Percentiles rank a stretch among this genome's conserved stretches.
phyloP scores from a whole-genome alignment of 2,329 filamentous ascomycete genomes.

The Phialophora verrucosa region DNA sequence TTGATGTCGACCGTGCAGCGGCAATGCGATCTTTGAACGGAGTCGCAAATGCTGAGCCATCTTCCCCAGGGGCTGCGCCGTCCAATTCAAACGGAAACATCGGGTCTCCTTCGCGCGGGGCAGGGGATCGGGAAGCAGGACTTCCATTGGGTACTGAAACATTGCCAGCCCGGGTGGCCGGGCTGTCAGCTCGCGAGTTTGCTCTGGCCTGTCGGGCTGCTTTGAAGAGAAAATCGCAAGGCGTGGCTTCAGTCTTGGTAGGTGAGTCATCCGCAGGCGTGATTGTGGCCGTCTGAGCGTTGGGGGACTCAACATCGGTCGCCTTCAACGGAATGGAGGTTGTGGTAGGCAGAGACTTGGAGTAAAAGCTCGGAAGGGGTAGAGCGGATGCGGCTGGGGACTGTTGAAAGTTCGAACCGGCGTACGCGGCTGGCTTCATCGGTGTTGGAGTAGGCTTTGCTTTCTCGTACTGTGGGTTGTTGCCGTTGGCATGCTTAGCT shows the following conservation, averaged over 20 bases:
- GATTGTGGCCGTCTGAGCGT: conserved; percentile 41
- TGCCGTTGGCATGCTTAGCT: conserved; percentile 42
- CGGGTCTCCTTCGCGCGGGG: conserved; percentile 57
- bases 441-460: conserved; percentile 48
- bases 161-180: conserved; percentile 48
- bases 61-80: conserved; percentile 47
- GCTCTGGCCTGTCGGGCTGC: conserved; percentile 73
- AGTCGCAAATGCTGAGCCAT: conserved; percentile 72
- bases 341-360: conserved; percentile 74
- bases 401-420: conserved; percentile 91
- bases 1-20: conserved; percentile 47
- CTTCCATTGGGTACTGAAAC: conserved; percentile 60
- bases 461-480: conserved; percentile 32
- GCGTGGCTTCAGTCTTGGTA: conserved; percentile 66
- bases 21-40: conserved; percentile 55
- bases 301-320: conserved; percentile 48
- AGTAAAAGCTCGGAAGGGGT: conserved; percentile 87
- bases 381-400: conserved; percentile 90
- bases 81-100: conserved; percentile 74
- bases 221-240: conserved; percentile 87
- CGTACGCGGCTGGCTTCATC: conserved; percentile 68
- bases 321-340: conserved; percentile 41
- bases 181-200: conserved; percentile 58
- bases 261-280: conserved; percentile 46
- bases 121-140: conserved; percentile 48